Percentiles rank a stretch among this genome's conserved stretches.
These are phyloP conservation scores for Pythium plurisporium DNA, from an alignment of 352 stramenopile genomes.

Conservation along the genomic window DNA sequence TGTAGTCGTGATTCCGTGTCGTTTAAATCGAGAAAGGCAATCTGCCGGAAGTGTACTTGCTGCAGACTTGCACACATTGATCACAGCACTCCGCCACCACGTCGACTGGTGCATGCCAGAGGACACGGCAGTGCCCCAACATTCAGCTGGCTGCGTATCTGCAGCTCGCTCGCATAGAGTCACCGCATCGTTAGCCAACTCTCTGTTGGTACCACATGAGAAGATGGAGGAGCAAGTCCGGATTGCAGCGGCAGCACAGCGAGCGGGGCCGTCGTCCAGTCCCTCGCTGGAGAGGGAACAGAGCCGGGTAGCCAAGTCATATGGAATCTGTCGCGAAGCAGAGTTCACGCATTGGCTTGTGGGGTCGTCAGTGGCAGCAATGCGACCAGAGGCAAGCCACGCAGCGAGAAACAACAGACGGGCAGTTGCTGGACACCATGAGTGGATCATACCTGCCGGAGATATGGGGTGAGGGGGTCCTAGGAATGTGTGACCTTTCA, in stretches of 20 bases:
- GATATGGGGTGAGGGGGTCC: too few species aligned
- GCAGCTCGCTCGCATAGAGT: background rate
- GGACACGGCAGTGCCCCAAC: constrained; percentile 35
- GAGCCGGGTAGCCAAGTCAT: background rate
- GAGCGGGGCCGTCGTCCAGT: constrained; percentile 9
- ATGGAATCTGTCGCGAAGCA: background rate
- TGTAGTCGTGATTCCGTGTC: background rate
- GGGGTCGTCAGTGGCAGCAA: background rate
- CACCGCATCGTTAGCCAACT: background rate
- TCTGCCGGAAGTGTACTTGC: constrained; percentile 24
- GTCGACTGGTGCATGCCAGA: constrained; percentile 20
- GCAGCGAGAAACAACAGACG: background rate
- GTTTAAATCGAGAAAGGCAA: constrained; percentile 31
- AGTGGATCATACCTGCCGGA: background rate
- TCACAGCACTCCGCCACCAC: constrained; percentile 13
- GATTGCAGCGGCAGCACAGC: background rate
- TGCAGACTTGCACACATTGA: constrained; percentile 35
- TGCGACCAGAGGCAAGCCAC: background rate
- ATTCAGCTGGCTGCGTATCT: constrained; percentile 27
- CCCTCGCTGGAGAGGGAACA: background rate
- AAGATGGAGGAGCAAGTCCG: background rate
- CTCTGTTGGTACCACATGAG: background rate
- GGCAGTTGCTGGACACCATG: background rate
- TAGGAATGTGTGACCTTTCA: too few species aligned
- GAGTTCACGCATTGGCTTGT: background rate